Conservation (phyloP, 257 asterid species). For the Nicotiana sylvestris region DNA sequence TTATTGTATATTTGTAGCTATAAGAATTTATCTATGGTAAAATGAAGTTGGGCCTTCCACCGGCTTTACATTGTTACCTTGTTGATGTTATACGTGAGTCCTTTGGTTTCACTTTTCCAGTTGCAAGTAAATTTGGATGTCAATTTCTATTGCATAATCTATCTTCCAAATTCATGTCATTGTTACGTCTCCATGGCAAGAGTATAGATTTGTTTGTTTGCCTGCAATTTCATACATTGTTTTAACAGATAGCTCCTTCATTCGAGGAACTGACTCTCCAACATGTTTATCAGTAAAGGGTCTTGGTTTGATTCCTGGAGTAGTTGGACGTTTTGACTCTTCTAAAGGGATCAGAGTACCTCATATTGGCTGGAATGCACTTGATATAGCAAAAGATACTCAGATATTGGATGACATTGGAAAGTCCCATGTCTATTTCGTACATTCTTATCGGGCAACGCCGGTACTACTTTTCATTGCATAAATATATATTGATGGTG, state of each 20-base stretch:
- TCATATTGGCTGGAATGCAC: conserved; percentile 97
- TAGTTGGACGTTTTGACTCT: conserved; percentile 89
- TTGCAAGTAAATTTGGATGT: neutral
- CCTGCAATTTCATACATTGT: neutral
- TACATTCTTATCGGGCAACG: conserved; percentile 89
- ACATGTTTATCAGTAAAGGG: conserved; percentile 64
- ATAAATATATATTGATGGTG: neutral
- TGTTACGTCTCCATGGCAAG: neutral
- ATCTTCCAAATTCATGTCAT: neutral
- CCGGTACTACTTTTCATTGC: conserved; percentile 48
- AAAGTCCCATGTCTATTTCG: conserved; percentile 84
- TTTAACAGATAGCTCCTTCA: neutral
- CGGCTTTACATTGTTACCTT: neutral
- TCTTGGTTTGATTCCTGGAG: conserved; percentile 93
- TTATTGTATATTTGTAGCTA: neutral
- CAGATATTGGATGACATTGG: conserved; percentile 78
- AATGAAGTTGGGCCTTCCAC: neutral
- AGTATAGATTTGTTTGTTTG: neutral
- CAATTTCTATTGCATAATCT: neutral
- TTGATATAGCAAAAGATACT: conserved; percentile 49
- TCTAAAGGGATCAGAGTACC: conserved; percentile 80
- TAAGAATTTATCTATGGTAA: neutral
- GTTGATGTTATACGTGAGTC: neutral
- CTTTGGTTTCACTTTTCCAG: neutral
- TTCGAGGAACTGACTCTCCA: conserved; percentile 13